Base-by-base conservation (phyloP, 345 rosid species). In the Salix arbutifolia region DNA sequence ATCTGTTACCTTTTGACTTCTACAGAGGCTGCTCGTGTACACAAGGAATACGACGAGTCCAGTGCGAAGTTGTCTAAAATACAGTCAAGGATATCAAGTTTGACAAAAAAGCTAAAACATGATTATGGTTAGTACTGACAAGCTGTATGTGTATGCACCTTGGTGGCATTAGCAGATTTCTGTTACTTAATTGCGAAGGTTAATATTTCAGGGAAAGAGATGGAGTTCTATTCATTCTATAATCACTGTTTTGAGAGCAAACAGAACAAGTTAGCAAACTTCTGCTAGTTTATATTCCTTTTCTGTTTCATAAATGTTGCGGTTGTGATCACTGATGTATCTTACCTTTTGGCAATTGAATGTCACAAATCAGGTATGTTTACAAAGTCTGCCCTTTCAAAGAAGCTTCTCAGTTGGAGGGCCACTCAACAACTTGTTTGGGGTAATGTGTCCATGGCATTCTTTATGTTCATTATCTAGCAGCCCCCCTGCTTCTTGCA, bases 361-460 rank as follows among this genome's bases (percentile, higher is more conserved):
- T 35, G 76, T 70, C 69, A 42, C 61, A 21, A 56, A 83, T 74
- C 87, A 96, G 99, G 91, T 94, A 96, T 80, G 84, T 89, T 76
- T 96, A 96, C 90, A 96, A 91, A 85, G 91, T 94, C 67, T 96
- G 98, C 77, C 96, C 88, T 21, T 94, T 86, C 80, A 94, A 91
- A 84, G 89, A 92, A 81, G 89, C 97, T 79, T 83, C 97, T 73
- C 99, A 94, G 78, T 89, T 81, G 81, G 98, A 96, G 80, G 96
- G 93, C 33, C 80, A 89, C 74, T n/a, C 90, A 2, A 82, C 83
- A 60, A 90, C 97, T 46, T 80, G 78, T 65, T 80, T 96, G 82
- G 99, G 98, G 98, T 96, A 52, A 92, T 69, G 92, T 72, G 25
- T 68, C 35, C 18, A 7, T 35, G 50, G 8, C 30, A 52, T 75